Evolutionary conservation across 2,329 filamentous ascomycete species (phyloP).

Genomic region (Byssothecium circinans): DNA sequence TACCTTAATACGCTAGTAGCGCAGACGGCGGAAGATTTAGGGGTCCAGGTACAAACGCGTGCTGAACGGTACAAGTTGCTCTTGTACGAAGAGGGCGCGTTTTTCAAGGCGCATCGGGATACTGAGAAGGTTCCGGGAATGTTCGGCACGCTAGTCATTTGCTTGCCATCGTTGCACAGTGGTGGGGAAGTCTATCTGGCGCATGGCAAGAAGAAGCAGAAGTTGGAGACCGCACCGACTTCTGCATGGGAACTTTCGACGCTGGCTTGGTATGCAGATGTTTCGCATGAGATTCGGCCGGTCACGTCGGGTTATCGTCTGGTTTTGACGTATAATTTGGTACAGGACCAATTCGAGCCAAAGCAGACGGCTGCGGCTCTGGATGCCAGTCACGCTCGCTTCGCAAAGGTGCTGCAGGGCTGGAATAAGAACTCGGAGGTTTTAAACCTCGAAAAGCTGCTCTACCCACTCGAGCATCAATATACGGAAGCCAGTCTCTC

Average conservation of each 20-base stretch:
- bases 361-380: too few species aligned
- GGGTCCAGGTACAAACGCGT: constrained; percentile 11
- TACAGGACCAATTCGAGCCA: constrained; percentile 27
- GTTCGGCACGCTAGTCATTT: constrained; percentile 56
- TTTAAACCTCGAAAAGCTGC: constrained; percentile 4
- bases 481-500: constrained; percentile 28
- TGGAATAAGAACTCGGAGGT: constrained; percentile 5
- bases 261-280: constrained; percentile 56
- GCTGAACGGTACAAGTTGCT: constrained; percentile 32
- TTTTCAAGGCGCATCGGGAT: constrained; percentile 54
- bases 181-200: constrained; percentile 51
- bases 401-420: constrained; percentile 7
- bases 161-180: constrained; percentile 52
- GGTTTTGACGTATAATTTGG: constrained; percentile 58
- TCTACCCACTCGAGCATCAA: constrained; percentile 31
- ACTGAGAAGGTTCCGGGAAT: constrained; percentile 53
- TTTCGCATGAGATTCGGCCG: constrained; percentile 52
- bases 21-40: too few species aligned
- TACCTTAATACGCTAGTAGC: constrained; percentile 14
- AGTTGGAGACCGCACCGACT: too few species aligned
- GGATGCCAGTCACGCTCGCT: too few species aligned
- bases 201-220: constrained; percentile 41
- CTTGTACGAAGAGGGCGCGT: constrained; percentile 55
- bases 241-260: constrained; percentile 13
- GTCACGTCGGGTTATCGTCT: constrained; percentile 53